phyloP scores from a whole-genome alignment of 2,329 filamentous ascomycete species.

The Amylocarpus encephaloides region DNA sequence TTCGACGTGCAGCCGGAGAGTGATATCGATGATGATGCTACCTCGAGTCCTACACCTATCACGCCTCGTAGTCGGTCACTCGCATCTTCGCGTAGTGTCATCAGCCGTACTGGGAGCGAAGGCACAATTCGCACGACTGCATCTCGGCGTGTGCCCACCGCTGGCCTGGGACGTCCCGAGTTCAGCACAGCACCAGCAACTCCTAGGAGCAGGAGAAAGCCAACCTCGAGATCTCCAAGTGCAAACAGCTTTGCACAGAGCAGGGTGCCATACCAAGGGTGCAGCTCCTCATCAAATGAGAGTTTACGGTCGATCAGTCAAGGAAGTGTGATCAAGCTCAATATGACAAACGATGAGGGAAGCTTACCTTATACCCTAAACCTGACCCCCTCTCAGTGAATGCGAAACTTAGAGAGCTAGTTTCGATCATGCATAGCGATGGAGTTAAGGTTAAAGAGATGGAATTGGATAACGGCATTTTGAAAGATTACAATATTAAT shows the following conservation, averaged over 20 bases:
- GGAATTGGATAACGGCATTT: neutral
- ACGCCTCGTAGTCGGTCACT: conserved; percentile 26
- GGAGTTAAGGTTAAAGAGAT: conserved; percentile 18
- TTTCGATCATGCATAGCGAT: conserved; percentile 19
- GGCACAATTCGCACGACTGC: conserved; percentile 28
- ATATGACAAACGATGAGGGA: conserved; percentile 18
- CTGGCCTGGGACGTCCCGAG: conserved; percentile 12
- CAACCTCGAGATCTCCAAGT: conserved; percentile 18
- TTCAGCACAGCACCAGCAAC: conserved; percentile 25
- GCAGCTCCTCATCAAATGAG: conserved; percentile 17
- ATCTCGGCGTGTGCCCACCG: conserved; percentile 14
- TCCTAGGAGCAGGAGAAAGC: conserved; percentile 19
- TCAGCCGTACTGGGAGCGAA: conserved; percentile 23
- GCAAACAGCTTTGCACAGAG: conserved; percentile 24
- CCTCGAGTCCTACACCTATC: conserved; percentile 18
- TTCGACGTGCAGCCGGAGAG: conserved; percentile 23
- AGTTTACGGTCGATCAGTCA: conserved; percentile 26
- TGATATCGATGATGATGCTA: conserved; percentile 27
- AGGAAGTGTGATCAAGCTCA: conserved; percentile 28
- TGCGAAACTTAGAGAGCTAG: neutral
- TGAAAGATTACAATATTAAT: conserved; percentile 16
- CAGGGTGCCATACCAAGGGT: conserved; percentile 20
- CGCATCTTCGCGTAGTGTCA: conserved; percentile 18
- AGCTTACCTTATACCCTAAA: conserved; percentile 27
- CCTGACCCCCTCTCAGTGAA: conserved; percentile 17